Evolutionary conservation across 2,329 filamentous ascomycete genomes (phyloP).

Genomic region (Laburnicola sp.): DNA sequence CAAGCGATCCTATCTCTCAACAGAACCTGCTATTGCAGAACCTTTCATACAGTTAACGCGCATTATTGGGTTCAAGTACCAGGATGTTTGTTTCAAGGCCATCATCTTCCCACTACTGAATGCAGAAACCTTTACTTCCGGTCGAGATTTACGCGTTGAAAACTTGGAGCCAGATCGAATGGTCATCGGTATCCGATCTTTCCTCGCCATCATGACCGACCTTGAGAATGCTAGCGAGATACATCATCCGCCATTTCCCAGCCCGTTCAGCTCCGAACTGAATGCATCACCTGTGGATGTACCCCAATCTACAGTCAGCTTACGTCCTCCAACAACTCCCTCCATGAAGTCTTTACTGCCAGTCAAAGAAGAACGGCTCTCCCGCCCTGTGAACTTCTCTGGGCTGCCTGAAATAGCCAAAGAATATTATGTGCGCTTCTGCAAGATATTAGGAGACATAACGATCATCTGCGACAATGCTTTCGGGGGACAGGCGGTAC

Average conservation of each 20-base stretch:
- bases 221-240: constrained; percentile 73
- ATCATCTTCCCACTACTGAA: constrained; percentile 97
- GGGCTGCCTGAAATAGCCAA: constrained; percentile 74
- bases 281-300: constrained; percentile 45
- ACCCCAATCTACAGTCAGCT: constrained; percentile 37
- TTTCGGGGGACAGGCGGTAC: constrained; percentile 90
- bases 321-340: constrained; percentile 36
- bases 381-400: constrained; percentile 62
- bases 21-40: constrained; percentile 81
- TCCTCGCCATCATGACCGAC: constrained; percentile 89
- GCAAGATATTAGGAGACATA: constrained; percentile 92
- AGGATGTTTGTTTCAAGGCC: constrained; percentile 87
- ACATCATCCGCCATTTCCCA: constrained; percentile 77
- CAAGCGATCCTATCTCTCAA: constrained; percentile 78
- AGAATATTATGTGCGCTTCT: constrained; percentile 88
- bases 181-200: constrained; percentile 94
- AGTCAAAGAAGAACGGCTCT: constrained; percentile 66
- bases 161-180: constrained; percentile 94
- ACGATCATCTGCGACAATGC: constrained; percentile 95
- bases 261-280: constrained; percentile 58
- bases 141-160: constrained; percentile 81
- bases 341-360: constrained; percentile 42
- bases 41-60: constrained; percentile 92
- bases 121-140: constrained; percentile 78
- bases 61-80: constrained; percentile 90